phyloP scores from a whole-genome alignment of 1,284 basidiomycete species.

The Meripilus lineatus region DNA sequence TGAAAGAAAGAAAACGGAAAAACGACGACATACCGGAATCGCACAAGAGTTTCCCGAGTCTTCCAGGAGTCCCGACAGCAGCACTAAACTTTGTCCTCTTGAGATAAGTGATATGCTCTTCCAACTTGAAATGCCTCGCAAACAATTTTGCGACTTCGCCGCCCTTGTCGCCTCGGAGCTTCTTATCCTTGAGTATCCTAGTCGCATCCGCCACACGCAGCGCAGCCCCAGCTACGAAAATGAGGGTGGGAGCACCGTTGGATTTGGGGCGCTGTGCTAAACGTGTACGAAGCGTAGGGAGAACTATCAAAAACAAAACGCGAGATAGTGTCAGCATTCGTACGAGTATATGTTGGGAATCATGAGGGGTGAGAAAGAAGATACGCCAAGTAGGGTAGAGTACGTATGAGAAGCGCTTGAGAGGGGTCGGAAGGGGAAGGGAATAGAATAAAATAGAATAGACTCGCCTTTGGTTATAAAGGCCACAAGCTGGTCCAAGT shows the following conservation, averaged over 20 bases:
- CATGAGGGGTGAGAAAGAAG: background rate
- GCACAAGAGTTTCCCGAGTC: conserved; percentile 74
- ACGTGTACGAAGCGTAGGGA: conserved; percentile 64
- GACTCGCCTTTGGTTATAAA: conserved; percentile 67
- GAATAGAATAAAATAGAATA: too few relatives aligned
- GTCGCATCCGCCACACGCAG: conserved; percentile 76
- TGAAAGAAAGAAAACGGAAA: background rate
- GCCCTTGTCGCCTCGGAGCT: conserved; percentile 68
- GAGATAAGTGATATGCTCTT: conserved; percentile 74
- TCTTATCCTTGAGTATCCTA: conserved; percentile 62
- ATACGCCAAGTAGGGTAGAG: background rate
- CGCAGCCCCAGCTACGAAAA: conserved; percentile 75
- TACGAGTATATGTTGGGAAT: too few relatives aligned
- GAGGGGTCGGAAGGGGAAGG: too few relatives aligned
- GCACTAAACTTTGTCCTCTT: conserved; percentile 70
- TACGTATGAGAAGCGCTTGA: conserved; percentile 1
- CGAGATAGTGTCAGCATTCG: conserved; percentile 1
- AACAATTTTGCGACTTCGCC: conserved; percentile 84
- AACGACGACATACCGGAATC: conserved; percentile 56
- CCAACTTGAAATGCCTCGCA: conserved; percentile 80
- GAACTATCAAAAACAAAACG: conserved; percentile 35
- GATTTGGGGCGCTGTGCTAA: conserved; percentile 68
- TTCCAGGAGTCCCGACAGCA: conserved; percentile 79
- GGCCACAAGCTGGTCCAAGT: conserved; percentile 60
- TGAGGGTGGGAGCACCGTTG: conserved; percentile 71